Conservation (phyloP, 148 eudicot genomes). For the Rhododendron ovatum region DNA sequence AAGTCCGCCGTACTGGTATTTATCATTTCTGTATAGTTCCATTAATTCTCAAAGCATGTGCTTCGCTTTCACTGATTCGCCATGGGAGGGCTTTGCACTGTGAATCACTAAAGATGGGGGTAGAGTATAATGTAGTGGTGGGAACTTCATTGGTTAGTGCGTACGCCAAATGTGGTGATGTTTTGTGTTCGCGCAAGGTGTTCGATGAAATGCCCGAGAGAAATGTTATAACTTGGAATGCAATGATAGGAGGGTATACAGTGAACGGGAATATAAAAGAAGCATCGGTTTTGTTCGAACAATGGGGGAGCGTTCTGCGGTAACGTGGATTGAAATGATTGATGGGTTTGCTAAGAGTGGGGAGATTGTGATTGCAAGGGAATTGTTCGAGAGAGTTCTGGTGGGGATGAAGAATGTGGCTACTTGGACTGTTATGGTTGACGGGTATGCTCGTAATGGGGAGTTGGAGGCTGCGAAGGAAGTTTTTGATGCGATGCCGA, state of each 20-base stretch:
- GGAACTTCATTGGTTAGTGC: constrained; percentile 51
- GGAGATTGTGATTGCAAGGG: constrained; percentile 35
- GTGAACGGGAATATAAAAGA: constrained; percentile 16
- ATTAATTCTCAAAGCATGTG: constrained; percentile 52
- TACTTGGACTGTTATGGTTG: constrained; percentile 69
- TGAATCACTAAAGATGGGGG: constrained; percentile 38
- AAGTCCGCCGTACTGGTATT: constrained; percentile 13
- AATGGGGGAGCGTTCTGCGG: constrained; percentile 28
- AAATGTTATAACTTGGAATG: constrained; percentile 60
- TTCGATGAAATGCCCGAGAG: constrained; percentile 54
- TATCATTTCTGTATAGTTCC: constrained; percentile 22
- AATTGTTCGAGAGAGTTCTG: constrained; percentile 46
- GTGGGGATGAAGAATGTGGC: constrained; percentile 45
- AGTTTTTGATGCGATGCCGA: constrained; percentile 53
- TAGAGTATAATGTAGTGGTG: constrained; percentile 31
- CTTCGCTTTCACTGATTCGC: constrained; percentile 25
- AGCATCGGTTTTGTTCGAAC: constrained; percentile 34
- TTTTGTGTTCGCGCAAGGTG: constrained; percentile 40
- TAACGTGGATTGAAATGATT: constrained; percentile 65
- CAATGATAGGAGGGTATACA: constrained; percentile 62
- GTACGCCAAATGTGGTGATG: constrained; percentile 50
- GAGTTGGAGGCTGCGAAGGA: constrained; percentile 59
- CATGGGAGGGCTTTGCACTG: constrained; percentile 47
- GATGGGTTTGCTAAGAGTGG: constrained; percentile 52
- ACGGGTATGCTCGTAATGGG: constrained; percentile 56